These are phyloP conservation scores for Fusarium newnesense DNA, from an alignment of 2,329 filamentous ascomycete genomes.

Conservation along the genomic window DNA sequence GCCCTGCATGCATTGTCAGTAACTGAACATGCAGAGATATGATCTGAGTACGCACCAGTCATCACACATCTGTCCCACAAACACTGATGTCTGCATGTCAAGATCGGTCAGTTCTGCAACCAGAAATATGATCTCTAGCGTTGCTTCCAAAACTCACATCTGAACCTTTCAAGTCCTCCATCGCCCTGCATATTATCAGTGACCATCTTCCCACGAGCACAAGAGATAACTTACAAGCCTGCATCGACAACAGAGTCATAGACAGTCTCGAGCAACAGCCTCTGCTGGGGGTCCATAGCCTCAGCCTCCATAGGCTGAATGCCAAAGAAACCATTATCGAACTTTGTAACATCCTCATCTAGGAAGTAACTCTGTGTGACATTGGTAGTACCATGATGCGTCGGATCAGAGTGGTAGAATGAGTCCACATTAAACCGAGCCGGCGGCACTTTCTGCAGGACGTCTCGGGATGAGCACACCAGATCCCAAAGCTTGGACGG, in stretches of 20 bases:
- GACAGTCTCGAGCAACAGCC: constrained; percentile 10
- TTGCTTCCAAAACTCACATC: background rate
- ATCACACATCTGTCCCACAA: constrained; percentile 12
- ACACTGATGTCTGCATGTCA: background rate
- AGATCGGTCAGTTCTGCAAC: background rate
- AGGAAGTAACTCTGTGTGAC: constrained; percentile 5
- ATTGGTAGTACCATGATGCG: constrained; percentile 5
- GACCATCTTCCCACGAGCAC: accelerated
- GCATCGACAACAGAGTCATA: constrained; percentile 17
- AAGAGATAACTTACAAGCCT: background rate
- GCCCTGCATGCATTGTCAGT: constrained; percentile 2
- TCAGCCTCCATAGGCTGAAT: constrained; percentile 12
- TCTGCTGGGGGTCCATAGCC: constrained; percentile 22
- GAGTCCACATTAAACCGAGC: constrained; percentile 7
- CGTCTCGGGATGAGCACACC: background rate
- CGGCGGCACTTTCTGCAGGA: background rate
- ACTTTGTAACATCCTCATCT: constrained; percentile 4
- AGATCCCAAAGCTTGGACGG: constrained; percentile 19
- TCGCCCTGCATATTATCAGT: background rate
- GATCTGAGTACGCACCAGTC: constrained; percentile 1
- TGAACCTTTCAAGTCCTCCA: background rate
- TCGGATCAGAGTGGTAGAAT: constrained; percentile 1
- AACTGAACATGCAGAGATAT: background rate
- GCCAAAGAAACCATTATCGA: constrained; percentile 17
- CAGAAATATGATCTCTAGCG: background rate